Evolutionary conservation across 2,329 filamentous ascomycete genomes (phyloP).

Genomic region (Trichoderma cornu-damae): DNA sequence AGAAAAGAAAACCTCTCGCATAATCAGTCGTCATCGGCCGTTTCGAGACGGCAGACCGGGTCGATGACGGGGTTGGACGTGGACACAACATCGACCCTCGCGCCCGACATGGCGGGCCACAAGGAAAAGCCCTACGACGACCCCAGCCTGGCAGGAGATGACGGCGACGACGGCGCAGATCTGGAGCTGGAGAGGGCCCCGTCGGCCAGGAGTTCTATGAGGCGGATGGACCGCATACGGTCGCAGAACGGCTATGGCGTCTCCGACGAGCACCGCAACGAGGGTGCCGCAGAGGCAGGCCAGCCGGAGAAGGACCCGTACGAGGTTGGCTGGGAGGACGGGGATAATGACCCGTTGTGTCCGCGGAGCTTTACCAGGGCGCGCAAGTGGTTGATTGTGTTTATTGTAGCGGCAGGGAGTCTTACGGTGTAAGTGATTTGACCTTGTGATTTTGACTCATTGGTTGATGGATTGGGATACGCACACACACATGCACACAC

Average conservation of each 20-base stretch:
- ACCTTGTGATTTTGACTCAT: not conserved
- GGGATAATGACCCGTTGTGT: conserved; percentile 65
- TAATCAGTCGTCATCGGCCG: too few relatives aligned
- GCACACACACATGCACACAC: too few relatives aligned
- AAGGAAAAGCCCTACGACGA: not conserved
- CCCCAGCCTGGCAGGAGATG: not conserved
- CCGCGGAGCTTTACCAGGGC: conserved; percentile 61
- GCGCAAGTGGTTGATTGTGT: conserved; percentile 75
- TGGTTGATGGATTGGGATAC: not conserved
- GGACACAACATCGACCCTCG: conserved; percentile 10
- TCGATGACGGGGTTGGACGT: not conserved
- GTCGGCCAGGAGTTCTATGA: conserved; percentile 4
- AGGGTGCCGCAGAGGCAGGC: not conserved
- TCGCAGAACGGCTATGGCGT: conserved; percentile 45
- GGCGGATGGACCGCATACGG: conserved; percentile 20
- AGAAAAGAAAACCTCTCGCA: not conserved
- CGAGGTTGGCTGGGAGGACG: conserved; percentile 50
- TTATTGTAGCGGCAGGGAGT: conserved; percentile 67
- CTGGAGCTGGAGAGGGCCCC: not conserved
- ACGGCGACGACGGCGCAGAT: not conserved
- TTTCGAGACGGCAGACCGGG: not conserved
- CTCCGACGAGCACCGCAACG: conserved; percentile 28
- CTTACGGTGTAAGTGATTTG: conserved; percentile 69
- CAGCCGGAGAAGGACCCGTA: conserved; percentile 44
- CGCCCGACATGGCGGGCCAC: conserved; percentile 1